These are phyloP conservation scores for Neospermospora avenae DNA, from an alignment of 2,329 filamentous ascomycete species.

Conservation along the genomic window DNA sequence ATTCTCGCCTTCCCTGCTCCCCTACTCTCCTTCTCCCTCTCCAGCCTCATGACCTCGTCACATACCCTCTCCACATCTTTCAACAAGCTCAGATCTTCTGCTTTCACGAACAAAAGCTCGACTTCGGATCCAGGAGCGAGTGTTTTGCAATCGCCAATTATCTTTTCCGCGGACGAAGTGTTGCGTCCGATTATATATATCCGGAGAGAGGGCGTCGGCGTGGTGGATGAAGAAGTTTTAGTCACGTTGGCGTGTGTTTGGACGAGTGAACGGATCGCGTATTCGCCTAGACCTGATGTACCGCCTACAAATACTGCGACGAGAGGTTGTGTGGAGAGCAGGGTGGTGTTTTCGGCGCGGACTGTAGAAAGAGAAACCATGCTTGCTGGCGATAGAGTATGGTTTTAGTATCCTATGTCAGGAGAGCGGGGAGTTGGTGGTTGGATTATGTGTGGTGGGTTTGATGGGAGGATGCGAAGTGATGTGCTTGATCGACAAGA, in stretches of 20 bases:
- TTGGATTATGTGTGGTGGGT: too few relatives aligned
- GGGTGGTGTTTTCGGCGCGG: neutral
- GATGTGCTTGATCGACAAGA: too few relatives aligned
- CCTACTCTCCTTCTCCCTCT: constrained; percentile 17
- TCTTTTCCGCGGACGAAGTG: constrained; percentile 27
- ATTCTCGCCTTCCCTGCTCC: constrained; percentile 25
- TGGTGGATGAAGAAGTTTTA: too few relatives aligned
- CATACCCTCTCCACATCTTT: constrained; percentile 35
- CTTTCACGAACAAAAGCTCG: constrained; percentile 36
- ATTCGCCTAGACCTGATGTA: constrained; percentile 12
- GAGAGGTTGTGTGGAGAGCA: constrained; percentile 8
- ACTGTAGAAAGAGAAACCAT: constrained; percentile 9
- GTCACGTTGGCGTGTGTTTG: neutral
- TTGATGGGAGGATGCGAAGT: too few relatives aligned
- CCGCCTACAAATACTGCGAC: constrained; percentile 15
- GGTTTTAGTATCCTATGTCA: neutral
- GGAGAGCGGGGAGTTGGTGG: neutral
- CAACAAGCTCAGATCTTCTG: constrained; percentile 34
- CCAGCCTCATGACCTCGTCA: constrained; percentile 28
- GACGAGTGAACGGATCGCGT: constrained; percentile 6
- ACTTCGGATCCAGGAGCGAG: constrained; percentile 29
- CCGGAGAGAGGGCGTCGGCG: constrained; percentile 27
- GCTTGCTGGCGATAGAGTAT: neutral
- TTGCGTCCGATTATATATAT: constrained; percentile 36
- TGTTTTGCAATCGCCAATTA: constrained; percentile 31